Conservation (phyloP, 202 grass and related monocot genomes). For the Setaria italica region DNA sequence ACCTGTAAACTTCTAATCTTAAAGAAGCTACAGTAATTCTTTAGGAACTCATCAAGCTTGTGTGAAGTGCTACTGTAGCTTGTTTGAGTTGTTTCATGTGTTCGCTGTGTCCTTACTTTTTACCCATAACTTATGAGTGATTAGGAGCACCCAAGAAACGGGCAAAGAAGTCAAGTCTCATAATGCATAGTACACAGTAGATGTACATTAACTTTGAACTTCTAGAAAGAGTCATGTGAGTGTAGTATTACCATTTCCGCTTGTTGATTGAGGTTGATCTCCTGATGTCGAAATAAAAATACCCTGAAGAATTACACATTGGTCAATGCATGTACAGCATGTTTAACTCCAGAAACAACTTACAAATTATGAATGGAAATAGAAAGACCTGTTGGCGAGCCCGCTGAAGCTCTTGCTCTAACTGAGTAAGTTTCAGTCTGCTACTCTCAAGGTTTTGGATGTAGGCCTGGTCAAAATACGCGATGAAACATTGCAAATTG, state of each 20-base stretch:
- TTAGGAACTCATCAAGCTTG: slow-evolving; percentile 11
- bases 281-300: slow-evolving; percentile 91
- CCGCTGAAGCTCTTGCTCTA: slow-evolving; percentile 90
- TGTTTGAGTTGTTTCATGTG: slow-evolving; percentile 31
- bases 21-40: slow-evolving; percentile 26
- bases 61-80: slow-evolving; percentile 8
- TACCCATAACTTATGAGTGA: slow-evolving; percentile 3
- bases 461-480: slow-evolving; percentile 72
- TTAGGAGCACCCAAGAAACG: slow-evolving; percentile 15
- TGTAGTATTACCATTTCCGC: slow-evolving; percentile 74
- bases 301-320: slow-evolving; percentile 62
- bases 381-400: slow-evolving; percentile 77
- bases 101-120: slow-evolving; percentile 34
- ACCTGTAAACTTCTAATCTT: slow-evolving; percentile 12
- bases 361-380: slow-evolving; percentile 20
- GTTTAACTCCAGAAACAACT: slow-evolving; percentile 28
- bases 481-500: slow-evolving; percentile 33
- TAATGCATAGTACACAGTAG: background rate
- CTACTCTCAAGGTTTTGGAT: slow-evolving; percentile 98
- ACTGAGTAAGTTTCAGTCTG: slow-evolving; percentile 89
- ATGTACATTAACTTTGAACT: slow-evolving; percentile 1
- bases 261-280: slow-evolving; percentile 67
- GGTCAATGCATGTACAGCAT: slow-evolving; percentile 30
- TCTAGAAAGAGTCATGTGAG: slow-evolving; percentile 36
- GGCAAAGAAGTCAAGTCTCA: background rate